Base-by-base conservation (phyloP, 176 grass and related monocot genomes). In the Alopecurus myosuroides region DNA sequence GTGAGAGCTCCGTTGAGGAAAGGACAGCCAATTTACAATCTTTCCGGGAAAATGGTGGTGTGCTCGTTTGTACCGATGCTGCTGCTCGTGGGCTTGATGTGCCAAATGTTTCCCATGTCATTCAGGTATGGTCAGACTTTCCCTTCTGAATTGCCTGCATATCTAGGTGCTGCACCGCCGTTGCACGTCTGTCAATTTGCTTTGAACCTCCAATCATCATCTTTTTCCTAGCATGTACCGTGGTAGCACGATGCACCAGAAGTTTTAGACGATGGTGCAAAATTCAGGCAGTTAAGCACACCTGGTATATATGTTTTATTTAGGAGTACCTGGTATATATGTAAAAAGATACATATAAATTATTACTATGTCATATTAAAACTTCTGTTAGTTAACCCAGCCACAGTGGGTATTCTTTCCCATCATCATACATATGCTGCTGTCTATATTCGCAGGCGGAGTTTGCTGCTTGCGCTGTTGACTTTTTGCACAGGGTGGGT, bases 21-120 rank as follows among this genome's bases (percentile, higher is more conserved):
- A 87, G 91, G 82, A 45, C 88, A 50, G 77, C 80, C 17, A 95
- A 91, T 77, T 87, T 98, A 46, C 84, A 86, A 30, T 42, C 39
- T 76, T 98, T 98, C 25, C 72, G 83, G 64, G 91, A 92, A 77
- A 90, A 88, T 22, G 93, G 97, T 76, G 93, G 97, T 1, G 88
- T 98, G 60, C 89, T 98, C 56, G 93, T 98, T n/a, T 98, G 97
- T 77, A 98, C 97, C 31, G 97, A 98, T 90, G 93, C 97, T 77
- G 97, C 93, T 67, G 91, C 97, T 25, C 97, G 97, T 83, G 97
- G 97, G 30, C 82, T 98, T 37, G 97, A 98, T 72, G 89, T 98
- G 42, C 93, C 93, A 62, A 92, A 95, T 81, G 64, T 98, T 87
- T 92, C 88, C 76, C 91, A 98, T 78, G 89, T 98, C 55, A 95